Percentiles rank a stretch among this genome's conserved stretches.
Evolutionary conservation across 176 grass and related monocot species (phyloP).

Genomic region (Bothriochloa decipiens): DNA sequence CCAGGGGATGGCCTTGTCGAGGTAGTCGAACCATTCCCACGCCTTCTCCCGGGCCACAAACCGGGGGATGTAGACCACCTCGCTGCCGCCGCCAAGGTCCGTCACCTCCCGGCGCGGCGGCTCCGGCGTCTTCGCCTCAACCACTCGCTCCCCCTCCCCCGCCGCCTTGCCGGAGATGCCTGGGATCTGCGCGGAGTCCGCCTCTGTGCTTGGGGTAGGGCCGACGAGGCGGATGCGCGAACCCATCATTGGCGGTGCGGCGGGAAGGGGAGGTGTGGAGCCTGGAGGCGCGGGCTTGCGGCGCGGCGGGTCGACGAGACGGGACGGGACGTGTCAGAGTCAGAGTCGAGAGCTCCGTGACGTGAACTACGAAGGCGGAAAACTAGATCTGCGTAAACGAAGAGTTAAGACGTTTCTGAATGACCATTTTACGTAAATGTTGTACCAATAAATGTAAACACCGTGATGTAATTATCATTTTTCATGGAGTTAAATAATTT

Average conservation of each 20-base stretch:
- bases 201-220: background rate
- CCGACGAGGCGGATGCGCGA: constrained; percentile 51
- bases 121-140: constrained; percentile 2
- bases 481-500: too few species aligned
- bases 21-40: constrained; percentile 74
- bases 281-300: too few species aligned
- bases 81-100: constrained; percentile 73
- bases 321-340: too few species aligned
- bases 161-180: background rate
- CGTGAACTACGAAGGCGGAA: background rate
- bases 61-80: constrained; percentile 65
- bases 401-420: background rate
- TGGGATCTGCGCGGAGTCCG: background rate
- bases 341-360: background rate
- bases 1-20: constrained; percentile 77
- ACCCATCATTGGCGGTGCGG: constrained; percentile 66
- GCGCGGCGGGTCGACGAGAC: background rate
- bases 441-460: background rate
- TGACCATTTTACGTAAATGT: background rate
- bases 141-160: background rate
- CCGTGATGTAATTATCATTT: too few species aligned
- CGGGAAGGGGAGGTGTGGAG: background rate
- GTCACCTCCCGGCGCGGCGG: constrained; percentile 41
- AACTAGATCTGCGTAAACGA: background rate
- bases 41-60: constrained; percentile 63